Evolutionary conservation across 345 rosid genomes (phyloP).

Genomic region (Aethionema arabicum): DNA sequence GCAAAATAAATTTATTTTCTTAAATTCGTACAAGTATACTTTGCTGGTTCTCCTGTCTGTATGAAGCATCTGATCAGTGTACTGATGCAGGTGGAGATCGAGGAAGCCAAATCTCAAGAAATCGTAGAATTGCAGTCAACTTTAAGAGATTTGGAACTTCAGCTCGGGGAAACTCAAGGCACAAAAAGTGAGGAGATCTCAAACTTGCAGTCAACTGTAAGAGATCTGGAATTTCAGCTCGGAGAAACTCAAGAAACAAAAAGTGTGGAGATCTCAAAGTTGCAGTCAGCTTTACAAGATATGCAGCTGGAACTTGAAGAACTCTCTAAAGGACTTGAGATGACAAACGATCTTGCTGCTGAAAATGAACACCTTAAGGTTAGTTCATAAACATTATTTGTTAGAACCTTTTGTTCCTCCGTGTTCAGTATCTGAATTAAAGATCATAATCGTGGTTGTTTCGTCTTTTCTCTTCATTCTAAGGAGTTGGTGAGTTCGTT

Average conservation of each 20-base stretch:
- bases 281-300: conserved; percentile 48
- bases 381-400: conserved; percentile 24
- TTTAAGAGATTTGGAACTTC: conserved; percentile 33
- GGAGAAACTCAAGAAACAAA: conserved; percentile 58
- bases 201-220: conserved; percentile 40
- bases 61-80: conserved; percentile 31
- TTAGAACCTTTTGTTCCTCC: conserved; percentile 16
- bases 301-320: conserved; percentile 59
- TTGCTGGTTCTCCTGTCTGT: conserved; percentile 17
- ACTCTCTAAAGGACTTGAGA: conserved; percentile 57
- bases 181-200: conserved; percentile 41
- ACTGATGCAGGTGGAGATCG: conserved; percentile 63
- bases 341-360: conserved; percentile 54
- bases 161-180: conserved; percentile 63
- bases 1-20: not conserved
- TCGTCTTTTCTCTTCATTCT: conserved; percentile 9
- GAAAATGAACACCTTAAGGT: conserved; percentile 95
- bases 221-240: conserved; percentile 49
- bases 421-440: not conserved
- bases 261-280: conserved; percentile 48
- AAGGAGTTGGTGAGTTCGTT: conserved; percentile 65
- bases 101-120: conserved; percentile 50
- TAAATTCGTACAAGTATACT: not conserved
- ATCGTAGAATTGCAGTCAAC: conserved; percentile 34
- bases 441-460: conserved; percentile 7